These are phyloP conservation scores for Stagonosporopsis cucurbitacearum DNA, from an alignment of 2,329 filamentous ascomycete genomes.

Conservation along the genomic window DNA sequence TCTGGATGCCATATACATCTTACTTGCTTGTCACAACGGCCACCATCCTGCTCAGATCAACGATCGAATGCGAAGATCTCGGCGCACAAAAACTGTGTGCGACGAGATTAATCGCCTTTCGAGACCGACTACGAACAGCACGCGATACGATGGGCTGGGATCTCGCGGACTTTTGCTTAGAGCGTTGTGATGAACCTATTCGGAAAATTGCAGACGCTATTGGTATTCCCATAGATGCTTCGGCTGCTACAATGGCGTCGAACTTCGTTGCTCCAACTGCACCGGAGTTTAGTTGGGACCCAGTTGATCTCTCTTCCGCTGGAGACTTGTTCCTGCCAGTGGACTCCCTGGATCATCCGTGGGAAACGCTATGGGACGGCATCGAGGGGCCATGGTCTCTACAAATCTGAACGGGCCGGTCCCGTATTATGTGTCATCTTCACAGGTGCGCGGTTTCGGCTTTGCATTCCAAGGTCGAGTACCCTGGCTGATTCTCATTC, in stretches of 20 bases:
- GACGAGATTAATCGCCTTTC: slow-evolving; percentile 15
- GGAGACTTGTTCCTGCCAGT: slow-evolving; percentile 17
- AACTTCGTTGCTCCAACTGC: not conserved
- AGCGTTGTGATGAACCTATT: slow-evolving; percentile 29
- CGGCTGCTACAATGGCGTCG: not conserved
- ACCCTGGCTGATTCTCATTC: not conserved
- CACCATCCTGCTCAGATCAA: slow-evolving; percentile 26
- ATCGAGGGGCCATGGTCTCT: slow-evolving; percentile 23
- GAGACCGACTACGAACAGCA: slow-evolving; percentile 16
- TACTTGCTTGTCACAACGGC: slow-evolving; percentile 28
- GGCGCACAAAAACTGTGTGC: slow-evolving; percentile 15
- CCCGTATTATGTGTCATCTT: not conserved
- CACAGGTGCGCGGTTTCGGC: not conserved
- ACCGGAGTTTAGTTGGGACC: not conserved
- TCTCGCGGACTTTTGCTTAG: slow-evolving; percentile 29
- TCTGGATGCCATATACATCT: slow-evolving; percentile 32
- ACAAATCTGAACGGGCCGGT: slow-evolving; percentile 13
- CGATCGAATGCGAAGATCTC: slow-evolving; percentile 21
- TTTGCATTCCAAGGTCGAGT: not conserved
- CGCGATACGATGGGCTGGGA: slow-evolving; percentile 20
- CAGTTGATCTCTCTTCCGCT: not conserved
- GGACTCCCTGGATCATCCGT: slow-evolving; percentile 25
- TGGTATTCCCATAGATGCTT: not conserved
- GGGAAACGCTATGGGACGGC: slow-evolving; percentile 26
- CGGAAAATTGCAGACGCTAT: slow-evolving; percentile 25